Evolutionary conservation across 257 asterid genomes (phyloP).

Genomic region (Orobanche coerulescens): DNA sequence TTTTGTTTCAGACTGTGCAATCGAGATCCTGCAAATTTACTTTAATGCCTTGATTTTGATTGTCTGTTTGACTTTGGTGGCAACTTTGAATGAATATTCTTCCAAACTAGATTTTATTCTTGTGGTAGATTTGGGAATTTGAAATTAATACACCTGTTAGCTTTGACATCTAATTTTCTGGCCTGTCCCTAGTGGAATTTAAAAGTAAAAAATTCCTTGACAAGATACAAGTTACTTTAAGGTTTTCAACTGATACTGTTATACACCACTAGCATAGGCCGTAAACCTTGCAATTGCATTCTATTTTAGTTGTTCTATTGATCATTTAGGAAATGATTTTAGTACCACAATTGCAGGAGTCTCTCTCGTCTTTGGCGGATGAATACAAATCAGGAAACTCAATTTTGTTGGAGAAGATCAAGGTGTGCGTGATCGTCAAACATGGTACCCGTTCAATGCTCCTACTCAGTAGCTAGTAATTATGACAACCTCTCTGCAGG

Average conservation of each 20-base stretch:
- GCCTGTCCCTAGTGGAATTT: constrained; percentile 3
- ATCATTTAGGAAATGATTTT: constrained; percentile 4
- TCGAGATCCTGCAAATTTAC: not conserved
- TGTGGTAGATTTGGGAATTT: not conserved
- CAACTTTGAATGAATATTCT: not conserved
- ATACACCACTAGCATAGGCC: not conserved
- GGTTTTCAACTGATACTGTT: not conserved
- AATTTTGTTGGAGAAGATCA: constrained; percentile 74
- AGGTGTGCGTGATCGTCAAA: constrained; percentile 41
- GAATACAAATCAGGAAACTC: constrained; percentile 84
- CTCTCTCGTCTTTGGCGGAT: constrained; percentile 63
- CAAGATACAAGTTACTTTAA: not conserved
- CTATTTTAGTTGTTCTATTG: constrained; percentile 7
- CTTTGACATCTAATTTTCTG: not conserved
- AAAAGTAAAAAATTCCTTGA: not conserved
- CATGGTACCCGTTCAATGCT: not conserved
- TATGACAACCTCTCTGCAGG: constrained; percentile 33
- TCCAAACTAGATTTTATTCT: not conserved
- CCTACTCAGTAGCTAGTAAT: constrained; percentile 20
- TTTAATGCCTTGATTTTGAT: not conserved
- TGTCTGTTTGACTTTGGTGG: not conserved
- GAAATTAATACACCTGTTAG: constrained; percentile 3
- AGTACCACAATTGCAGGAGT: constrained; percentile 52
- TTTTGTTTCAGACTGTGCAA: not conserved
- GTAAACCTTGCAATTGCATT: constrained; percentile 4